These are phyloP conservation scores for Aspergillus brasiliensis DNA, from an alignment of 2,329 filamentous ascomycete genomes.

Conservation along the genomic window DNA sequence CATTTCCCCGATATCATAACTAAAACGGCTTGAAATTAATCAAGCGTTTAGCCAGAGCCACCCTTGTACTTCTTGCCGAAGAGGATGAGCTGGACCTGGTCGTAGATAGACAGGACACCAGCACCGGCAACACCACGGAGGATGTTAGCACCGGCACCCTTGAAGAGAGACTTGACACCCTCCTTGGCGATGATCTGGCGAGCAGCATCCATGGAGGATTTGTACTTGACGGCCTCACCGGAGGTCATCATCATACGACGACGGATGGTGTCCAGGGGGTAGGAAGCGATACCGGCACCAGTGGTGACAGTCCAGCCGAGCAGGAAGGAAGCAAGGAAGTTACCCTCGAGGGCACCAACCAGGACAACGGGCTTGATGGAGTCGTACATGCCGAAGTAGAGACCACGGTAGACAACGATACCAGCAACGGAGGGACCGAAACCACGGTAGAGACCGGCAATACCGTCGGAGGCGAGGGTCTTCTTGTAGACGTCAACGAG, in stretches of 20 bases:
- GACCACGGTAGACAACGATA: slow-evolving; percentile 99
- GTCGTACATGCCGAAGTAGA: slow-evolving; percentile 99
- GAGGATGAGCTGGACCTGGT: slow-evolving; percentile 97
- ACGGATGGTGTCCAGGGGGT: slow-evolving; percentile 99
- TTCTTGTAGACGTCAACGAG: slow-evolving; percentile 99
- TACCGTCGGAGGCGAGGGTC: slow-evolving; percentile 97
- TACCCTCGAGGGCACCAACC: slow-evolving; percentile 85
- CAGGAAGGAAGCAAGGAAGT: slow-evolving; percentile 98
- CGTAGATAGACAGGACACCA: slow-evolving; percentile 99
- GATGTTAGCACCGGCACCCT: slow-evolving; percentile 99
- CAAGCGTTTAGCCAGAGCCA: slow-evolving; percentile 37
- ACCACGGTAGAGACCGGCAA: slow-evolving; percentile 99
- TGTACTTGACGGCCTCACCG: slow-evolving; percentile 98
- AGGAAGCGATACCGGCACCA: slow-evolving; percentile 99
- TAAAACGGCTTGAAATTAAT: slow-evolving; percentile 21
- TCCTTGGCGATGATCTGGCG: slow-evolving; percentile 95
- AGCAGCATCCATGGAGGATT: slow-evolving; percentile 90
- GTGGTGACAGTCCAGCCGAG: slow-evolving; percentile 99
- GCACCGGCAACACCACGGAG: slow-evolving; percentile 99
- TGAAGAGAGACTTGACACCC: slow-evolving; percentile 99
- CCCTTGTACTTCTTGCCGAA: slow-evolving; percentile 93
- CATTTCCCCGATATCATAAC: slow-evolving; percentile 26
- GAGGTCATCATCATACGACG: slow-evolving; percentile 99
- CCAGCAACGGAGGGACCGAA: slow-evolving; percentile 99
- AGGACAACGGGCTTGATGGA: slow-evolving; percentile 99